Evolutionary conservation across 2,329 filamentous ascomycete species (phyloP).

Genomic region (Pseudogymnoascus sp.): DNA sequence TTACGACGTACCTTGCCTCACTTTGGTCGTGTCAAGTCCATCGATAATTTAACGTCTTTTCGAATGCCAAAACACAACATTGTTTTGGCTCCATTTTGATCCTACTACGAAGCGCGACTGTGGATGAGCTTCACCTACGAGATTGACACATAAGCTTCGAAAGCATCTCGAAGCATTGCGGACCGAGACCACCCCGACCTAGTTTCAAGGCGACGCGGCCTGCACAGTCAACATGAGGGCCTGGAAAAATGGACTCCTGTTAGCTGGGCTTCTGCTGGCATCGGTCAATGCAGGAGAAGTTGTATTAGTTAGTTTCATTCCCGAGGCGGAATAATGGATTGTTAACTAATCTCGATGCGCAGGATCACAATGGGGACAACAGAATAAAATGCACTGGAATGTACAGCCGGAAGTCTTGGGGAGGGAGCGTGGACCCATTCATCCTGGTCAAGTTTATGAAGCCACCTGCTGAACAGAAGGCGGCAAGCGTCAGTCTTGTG

Average conservation of each 20-base stretch:
- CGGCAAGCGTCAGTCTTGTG: conserved; percentile 66
- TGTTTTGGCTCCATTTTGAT: background rate
- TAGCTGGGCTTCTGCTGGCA: conserved; percentile 46
- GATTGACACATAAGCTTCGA: background rate
- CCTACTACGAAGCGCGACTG: background rate
- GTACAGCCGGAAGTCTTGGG: conserved; percentile 87
- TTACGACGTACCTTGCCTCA: conserved; percentile 8
- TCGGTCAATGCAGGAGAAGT: conserved; percentile 49
- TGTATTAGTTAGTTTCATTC: conserved; percentile 39
- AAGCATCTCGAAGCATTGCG: conserved; percentile 5
- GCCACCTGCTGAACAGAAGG: conserved; percentile 42
- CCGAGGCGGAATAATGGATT: background rate
- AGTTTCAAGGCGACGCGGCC: conserved; percentile 18
- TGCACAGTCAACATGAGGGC: conserved; percentile 41
- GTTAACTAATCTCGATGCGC: background rate
- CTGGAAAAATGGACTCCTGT: conserved; percentile 40
- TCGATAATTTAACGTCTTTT: background rate
- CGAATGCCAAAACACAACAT: background rate
- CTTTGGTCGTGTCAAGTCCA: background rate
- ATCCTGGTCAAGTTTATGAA: conserved; percentile 74
- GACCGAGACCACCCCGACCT: conserved; percentile 12
- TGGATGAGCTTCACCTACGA: conserved; percentile 6
- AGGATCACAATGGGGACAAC: conserved; percentile 71
- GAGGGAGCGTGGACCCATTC: conserved; percentile 78
- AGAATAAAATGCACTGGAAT: conserved; percentile 80